These are phyloP conservation scores for Mortierella claussenii DNA, from an alignment of 192 early-diverging fungal genomes.

Conservation along the genomic window DNA sequence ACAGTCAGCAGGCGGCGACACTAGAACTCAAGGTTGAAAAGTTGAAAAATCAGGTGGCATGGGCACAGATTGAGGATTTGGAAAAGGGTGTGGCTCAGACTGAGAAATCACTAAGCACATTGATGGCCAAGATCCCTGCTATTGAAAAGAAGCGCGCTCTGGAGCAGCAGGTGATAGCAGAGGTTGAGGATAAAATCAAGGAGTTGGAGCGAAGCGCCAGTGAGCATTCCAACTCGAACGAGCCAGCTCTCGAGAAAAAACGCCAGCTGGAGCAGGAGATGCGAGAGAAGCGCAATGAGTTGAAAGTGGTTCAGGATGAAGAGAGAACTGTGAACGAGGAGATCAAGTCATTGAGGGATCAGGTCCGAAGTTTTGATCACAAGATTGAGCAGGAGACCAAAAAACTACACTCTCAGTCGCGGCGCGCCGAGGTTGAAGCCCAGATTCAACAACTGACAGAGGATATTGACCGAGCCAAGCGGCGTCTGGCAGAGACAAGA, in stretches of 20 bases:
- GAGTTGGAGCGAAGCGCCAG: conserved; percentile 49
- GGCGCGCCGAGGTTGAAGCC: conserved; percentile 51
- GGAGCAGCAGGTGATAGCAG: conserved; percentile 36
- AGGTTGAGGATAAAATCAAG: conserved; percentile 37
- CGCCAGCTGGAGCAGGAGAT: conserved; percentile 50
- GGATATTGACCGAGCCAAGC: conserved; percentile 47
- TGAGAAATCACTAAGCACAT: background rate
- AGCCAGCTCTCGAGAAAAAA: conserved; percentile 63
- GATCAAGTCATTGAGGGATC: conserved; percentile 47
- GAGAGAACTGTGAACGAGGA: conserved; percentile 57
- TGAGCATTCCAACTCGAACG: conserved; percentile 50
- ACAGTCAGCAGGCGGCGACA: conserved; percentile 70
- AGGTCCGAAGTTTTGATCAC: conserved; percentile 56
- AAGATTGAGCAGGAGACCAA: conserved; percentile 61
- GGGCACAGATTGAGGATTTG: conserved; percentile 74
- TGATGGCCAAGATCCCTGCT: conserved; percentile 16
- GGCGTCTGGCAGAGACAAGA: conserved; percentile 17
- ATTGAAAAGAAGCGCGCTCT: conserved; percentile 26
- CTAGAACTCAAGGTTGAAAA: conserved; percentile 62
- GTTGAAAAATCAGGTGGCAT: conserved; percentile 78
- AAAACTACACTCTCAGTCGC: conserved; percentile 40
- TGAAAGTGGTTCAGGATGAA: conserved; percentile 53
- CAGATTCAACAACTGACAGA: conserved; percentile 53
- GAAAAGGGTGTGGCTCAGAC: conserved; percentile 54
- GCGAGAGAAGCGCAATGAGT: conserved; percentile 58